These are phyloP conservation scores for Penicillium alfredii DNA, from an alignment of 495 filamentous ascomycete species.

Conservation along the genomic window DNA sequence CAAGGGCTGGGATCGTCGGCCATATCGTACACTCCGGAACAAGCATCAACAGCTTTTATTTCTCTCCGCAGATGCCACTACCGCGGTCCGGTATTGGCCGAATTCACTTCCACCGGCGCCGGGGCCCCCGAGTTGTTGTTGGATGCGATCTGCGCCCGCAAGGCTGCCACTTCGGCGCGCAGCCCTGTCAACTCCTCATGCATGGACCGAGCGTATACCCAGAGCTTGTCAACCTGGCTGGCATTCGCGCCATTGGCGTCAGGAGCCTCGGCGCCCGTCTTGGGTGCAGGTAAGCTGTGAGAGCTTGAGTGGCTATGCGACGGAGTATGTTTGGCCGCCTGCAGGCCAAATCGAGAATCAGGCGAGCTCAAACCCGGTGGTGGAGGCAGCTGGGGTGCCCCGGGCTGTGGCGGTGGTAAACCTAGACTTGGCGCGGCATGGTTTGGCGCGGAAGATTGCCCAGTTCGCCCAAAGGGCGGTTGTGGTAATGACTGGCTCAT, in stretches of 20 bases:
- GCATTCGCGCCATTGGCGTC: constrained; percentile 23
- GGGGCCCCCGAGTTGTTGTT: constrained; percentile 23
- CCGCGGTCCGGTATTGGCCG: constrained; percentile 19
- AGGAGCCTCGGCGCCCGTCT: constrained; percentile 23
- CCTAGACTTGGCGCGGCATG: constrained; percentile 27
- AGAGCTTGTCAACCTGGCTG: constrained; percentile 34
- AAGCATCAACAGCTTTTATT: constrained; percentile 10
- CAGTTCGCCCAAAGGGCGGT: constrained; percentile 54
- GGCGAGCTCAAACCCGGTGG: constrained; percentile 45
- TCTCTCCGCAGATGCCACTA: no score
- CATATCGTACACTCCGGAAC: constrained; percentile 25
- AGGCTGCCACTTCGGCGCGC: constrained; percentile 34
- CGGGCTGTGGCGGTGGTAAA: constrained; percentile 34
- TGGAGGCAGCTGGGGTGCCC: constrained; percentile 48
- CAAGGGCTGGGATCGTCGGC: not conserved
- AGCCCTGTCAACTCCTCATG: constrained; percentile 36
- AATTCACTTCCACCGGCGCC: constrained; percentile 19
- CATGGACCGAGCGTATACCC: constrained; percentile 45
- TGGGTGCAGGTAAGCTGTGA: constrained; percentile 28
- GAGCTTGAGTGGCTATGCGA: constrained; percentile 39
- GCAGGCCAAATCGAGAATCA: constrained; percentile 41
- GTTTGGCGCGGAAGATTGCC: constrained; percentile 22
- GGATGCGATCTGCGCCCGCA: constrained; percentile 36
- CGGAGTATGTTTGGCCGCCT: constrained; percentile 28
- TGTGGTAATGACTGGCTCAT: constrained; percentile 54